Base-by-base conservation (phyloP, 805 yeast genomes). In the Kregervanrija delftensis region DNA sequence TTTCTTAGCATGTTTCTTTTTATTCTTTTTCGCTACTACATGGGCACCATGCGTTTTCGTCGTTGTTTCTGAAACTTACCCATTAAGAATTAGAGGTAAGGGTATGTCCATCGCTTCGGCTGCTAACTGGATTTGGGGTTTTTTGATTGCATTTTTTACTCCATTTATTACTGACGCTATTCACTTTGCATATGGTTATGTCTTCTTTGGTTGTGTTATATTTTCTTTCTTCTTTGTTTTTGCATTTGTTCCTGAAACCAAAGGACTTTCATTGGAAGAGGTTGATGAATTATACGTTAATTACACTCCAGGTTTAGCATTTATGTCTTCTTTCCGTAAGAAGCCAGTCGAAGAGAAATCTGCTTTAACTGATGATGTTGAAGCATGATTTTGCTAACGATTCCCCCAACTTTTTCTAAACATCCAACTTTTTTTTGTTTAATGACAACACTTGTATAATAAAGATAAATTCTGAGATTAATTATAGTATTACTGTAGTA, bases 21-120 rank as follows among this genome's bases (percentile, higher is more conserved):
- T 83, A 46, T 68, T 78, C 64, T 78, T 71, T 61, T 83, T 83
- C 58, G 89, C 90, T 3, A 71, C 79, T 22, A 78, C 88, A n/a
- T 79, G 86, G 81, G 89, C 86, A 35, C 86, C 88, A 46, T 77
- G 79, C 49, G 77, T 79, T 33, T 82, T 73, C 66, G 79, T 79
- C 40, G 72, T 82, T 49, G 77, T 81, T 17, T 75, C 86, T 38
- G 90, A 83, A 62, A 66, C 81, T 37, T 83, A 77, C 63, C 87
- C 87, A 49, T 69, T 78, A 51, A 76, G 82, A 66, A 77, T 81
- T 52, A 76, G 80, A 64, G 64, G 77, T 32, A 76, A 75, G 63
- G 75, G 77, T 41, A 79, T 82, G 80, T 76, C 83, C 15, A 70
- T 79, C 53, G 82, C 85, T 41, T 70, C 81, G 30, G 79, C 79